phyloP scores from a whole-genome alignment of 768 basidiomycete species.

The Boletus pseudo-olivaceus region DNA sequence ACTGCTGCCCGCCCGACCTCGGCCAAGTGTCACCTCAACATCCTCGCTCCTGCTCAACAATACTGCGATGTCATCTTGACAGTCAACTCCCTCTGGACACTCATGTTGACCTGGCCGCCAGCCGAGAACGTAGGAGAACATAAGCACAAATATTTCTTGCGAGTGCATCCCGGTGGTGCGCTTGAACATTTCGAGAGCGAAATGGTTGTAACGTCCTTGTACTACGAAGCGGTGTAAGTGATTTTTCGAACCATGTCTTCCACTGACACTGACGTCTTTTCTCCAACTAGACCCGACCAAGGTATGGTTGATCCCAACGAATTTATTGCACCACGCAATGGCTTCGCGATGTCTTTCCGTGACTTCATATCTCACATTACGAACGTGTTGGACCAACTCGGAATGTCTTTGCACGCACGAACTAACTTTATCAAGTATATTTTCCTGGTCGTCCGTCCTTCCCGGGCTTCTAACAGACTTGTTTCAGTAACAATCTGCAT shows the following conservation, averaged over 20 bases:
- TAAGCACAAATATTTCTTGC: conserved; percentile 79
- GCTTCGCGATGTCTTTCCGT: conserved; percentile 78
- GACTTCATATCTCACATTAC: conserved; percentile 80
- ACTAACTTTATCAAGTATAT: conserved; percentile 78
- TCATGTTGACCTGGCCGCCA: conserved; percentile 75
- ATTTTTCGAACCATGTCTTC: neutral
- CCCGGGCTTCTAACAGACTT: neutral
- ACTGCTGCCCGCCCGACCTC: conserved; percentile 69
- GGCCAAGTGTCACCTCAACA: conserved; percentile 73
- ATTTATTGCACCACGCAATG: conserved; percentile 77
- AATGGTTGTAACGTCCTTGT: conserved; percentile 74
- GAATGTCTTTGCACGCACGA: conserved; percentile 78
- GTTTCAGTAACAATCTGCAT: conserved; percentile 66
- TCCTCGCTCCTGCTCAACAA: conserved; percentile 68
- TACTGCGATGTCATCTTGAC: conserved; percentile 78
- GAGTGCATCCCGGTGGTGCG: conserved; percentile 81
- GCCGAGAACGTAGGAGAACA: conserved; percentile 64
- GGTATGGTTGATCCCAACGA: conserved; percentile 73
- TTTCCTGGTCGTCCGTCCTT: neutral
- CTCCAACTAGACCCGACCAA: conserved; percentile 63
- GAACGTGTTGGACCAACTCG: conserved; percentile 80
- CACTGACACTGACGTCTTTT: neutral
- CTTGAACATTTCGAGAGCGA: conserved; percentile 84
- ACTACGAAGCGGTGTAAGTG: conserved; percentile 82
- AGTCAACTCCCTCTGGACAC: conserved; percentile 71